Base-by-base conservation (phyloP, 2,329 filamentous ascomycete genomes). In the Aureobasidium vineae region DNA sequence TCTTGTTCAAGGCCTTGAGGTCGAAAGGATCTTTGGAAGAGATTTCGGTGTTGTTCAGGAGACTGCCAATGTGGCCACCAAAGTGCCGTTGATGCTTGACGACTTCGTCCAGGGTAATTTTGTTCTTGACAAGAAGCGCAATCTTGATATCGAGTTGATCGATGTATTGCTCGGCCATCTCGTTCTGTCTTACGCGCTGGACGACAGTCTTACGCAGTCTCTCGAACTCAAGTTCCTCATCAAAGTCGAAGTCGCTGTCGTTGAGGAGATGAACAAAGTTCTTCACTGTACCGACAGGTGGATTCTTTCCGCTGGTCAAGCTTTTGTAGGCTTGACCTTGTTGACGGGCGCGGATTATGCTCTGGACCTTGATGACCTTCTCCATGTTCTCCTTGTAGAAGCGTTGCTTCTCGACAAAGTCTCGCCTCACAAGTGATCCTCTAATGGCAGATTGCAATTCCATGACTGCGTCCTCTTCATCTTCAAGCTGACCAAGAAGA, bases 81-180 rank as follows among this genome's bases (percentile, higher is more conserved):
- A 95, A 97, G 76, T 97, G 96, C 80, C 90, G 94, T 75, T 99
- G 95, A 75, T 98, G 95, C 73, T 92, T 92, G 65, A 99, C 91
- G 33, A 99, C 95, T 79, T 99, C 96, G 74, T 99, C 95, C 4
- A 99, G 84, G 0, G 95, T 98, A 74, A 99, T 99, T 79, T 99
- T 99, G 85, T 99, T 99, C 84, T 98, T 98, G 73, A 99, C 95
- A 21, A 99, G 84, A 3, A 99, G 85, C 1, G 95, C 95, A 76
- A 99, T 99, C 81, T 99, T 99, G 82, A 99, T 97, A 75, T 99
- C 96, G 41, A 99, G 85, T 76, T 99, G 95, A 73, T 97, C 93
- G 71, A 99, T 97, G 75, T 99, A 99, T 76, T 97, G 92, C 79
- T 99, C 95, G 45, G 96, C 87, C 82, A 96, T 88, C 79, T 99